Evolutionary conservation across 345 rosid genomes (phyloP).

Genomic region (Lepidium didymum): DNA sequence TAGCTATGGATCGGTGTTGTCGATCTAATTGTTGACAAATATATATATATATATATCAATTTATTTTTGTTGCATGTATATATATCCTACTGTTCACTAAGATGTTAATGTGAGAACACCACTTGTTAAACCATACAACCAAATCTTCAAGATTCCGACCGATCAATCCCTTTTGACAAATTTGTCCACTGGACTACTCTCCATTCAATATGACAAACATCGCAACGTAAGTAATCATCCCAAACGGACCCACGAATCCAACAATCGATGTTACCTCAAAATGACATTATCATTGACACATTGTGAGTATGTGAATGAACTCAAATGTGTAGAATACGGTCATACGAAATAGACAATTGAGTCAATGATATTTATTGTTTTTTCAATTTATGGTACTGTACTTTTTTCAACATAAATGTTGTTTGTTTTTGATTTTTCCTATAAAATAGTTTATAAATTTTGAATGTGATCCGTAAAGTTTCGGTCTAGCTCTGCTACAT

Average conservation of each 20-base stretch:
- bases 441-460: no score
- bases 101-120: neutral
- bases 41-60: no score
- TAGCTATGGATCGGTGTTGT: no score
- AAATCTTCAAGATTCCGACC: neutral
- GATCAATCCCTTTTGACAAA: neutral
- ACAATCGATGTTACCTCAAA: slow-evolving; percentile 1
- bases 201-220: neutral
- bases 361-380: slow-evolving; percentile 7
- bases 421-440: no score
- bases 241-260: slow-evolving; percentile 16
- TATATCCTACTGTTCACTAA: no score
- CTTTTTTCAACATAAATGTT: no score
- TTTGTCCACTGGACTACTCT: neutral
- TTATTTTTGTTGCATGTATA: no score
- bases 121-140: neutral
- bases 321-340: neutral
- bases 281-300: slow-evolving; percentile 6
- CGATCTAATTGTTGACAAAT: no score
- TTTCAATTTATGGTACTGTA: no score
- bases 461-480: no score
- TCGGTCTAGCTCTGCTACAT: no score
- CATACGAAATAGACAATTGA: neutral
- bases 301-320: neutral
- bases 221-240: slow-evolving; percentile 11